Evolutionary conservation across 2,329 filamentous ascomycete species (phyloP).

Genomic region (Tolypocladium cylindrosporum): DNA sequence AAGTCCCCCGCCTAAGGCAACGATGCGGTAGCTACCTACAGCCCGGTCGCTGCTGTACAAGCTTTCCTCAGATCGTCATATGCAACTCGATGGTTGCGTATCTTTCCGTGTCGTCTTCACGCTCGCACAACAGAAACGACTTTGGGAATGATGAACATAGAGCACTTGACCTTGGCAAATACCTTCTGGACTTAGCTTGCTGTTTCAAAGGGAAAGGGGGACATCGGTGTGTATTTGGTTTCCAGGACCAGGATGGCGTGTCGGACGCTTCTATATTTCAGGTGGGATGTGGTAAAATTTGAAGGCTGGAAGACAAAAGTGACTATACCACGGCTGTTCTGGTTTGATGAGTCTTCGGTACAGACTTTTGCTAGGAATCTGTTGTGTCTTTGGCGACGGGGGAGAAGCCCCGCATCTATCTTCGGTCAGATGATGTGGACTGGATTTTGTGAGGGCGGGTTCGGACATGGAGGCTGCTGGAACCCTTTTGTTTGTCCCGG

Average conservation of each 20-base stretch:
- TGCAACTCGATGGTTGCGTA: slow-evolving; percentile 10
- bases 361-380: slow-evolving; percentile 19
- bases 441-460: slow-evolving; percentile 7
- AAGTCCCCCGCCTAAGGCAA: slow-evolving; percentile 46
- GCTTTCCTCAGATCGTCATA: slow-evolving; percentile 15
- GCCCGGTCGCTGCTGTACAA: slow-evolving; percentile 13
- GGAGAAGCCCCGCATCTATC: slow-evolving; percentile 13
- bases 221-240: slow-evolving; percentile 24
- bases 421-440: slow-evolving; percentile 8
- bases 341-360: slow-evolving; percentile 22
- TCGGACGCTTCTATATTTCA: slow-evolving; percentile 23
- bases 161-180: slow-evolving; percentile 34
- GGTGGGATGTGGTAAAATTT: slow-evolving; percentile 23
- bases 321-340: slow-evolving; percentile 26
- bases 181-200: slow-evolving; percentile 31
- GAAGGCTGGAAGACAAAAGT: slow-evolving; percentile 30
- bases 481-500: slow-evolving; percentile 27
- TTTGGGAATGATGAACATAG: slow-evolving; percentile 35
- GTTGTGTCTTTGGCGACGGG: slow-evolving; percentile 18
- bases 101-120: slow-evolving; percentile 16
- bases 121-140: slow-evolving; percentile 15
- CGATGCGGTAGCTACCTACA: neutral
- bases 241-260: slow-evolving; percentile 26
- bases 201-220: slow-evolving; percentile 25
- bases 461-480: slow-evolving; percentile 27